These are phyloP conservation scores for Hyphopichia buzzinii DNA, from an alignment of 1,139 yeast genomes.

Conservation along the genomic window DNA sequence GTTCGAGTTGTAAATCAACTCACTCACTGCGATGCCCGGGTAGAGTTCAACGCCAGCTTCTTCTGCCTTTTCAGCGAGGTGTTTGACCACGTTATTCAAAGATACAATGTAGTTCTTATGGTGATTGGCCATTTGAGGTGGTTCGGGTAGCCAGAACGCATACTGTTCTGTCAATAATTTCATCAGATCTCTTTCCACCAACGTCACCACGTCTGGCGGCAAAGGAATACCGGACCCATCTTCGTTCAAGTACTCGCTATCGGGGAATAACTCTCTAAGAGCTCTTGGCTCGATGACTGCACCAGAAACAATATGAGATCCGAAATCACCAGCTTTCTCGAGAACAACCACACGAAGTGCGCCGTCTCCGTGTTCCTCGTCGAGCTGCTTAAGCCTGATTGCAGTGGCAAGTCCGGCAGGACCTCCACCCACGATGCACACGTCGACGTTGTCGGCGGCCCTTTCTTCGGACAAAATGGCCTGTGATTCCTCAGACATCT, in stretches of 20 bases:
- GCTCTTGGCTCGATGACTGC: constrained; percentile 92
- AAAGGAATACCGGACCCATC: constrained; percentile 63
- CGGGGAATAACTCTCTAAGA: constrained; percentile 79
- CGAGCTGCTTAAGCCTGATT: constrained; percentile 80
- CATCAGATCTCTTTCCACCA: constrained; percentile 70
- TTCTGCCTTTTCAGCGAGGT: constrained; percentile 86
- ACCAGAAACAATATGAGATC: constrained; percentile 88
- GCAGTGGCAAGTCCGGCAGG: constrained; percentile 98
- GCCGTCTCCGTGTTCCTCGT: constrained; percentile 62
- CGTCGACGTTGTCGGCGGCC: constrained; percentile 83
- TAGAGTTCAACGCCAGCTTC: constrained; percentile 91
- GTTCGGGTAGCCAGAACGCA: constrained; percentile 80
- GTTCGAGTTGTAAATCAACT: constrained; percentile 58
- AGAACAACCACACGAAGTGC: constrained; percentile 80
- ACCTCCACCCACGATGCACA: constrained; percentile 96
- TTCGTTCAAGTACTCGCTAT: constrained; percentile 51
- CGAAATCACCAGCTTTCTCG: constrained; percentile 92
- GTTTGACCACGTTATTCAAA: constrained; percentile 74
- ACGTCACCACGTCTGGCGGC: constrained; percentile 71
- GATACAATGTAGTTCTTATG: constrained; percentile 85
- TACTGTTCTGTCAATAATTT: constrained; percentile 57
- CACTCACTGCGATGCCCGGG: constrained; percentile 89
- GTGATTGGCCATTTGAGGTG: constrained; percentile 82
- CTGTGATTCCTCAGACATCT: constrained; percentile 39
- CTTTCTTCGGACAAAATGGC: constrained; percentile 57